These are phyloP conservation scores for Globisporangium nunn DNA, from an alignment of 352 stramenopile genomes.

Conservation along the genomic window DNA sequence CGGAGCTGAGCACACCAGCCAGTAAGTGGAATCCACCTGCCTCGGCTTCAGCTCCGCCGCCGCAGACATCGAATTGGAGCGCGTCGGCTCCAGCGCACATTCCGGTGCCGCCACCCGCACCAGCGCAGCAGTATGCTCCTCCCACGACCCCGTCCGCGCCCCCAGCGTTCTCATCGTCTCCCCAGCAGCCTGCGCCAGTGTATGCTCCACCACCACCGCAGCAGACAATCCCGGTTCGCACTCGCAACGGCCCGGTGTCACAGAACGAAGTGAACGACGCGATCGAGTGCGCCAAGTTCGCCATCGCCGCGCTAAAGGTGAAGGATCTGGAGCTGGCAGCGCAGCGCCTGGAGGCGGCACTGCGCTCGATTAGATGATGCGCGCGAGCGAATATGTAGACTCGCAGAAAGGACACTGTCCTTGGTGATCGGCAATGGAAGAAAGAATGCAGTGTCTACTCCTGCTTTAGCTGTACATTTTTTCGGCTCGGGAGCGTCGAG, in stretches of 20 bases:
- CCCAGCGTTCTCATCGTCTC: neutral
- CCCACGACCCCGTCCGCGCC: neutral
- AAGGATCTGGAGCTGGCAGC: conserved; percentile 78
- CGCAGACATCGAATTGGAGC: conserved; percentile 5
- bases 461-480: conserved; percentile 53
- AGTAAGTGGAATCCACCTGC: conserved; percentile 9
- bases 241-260: conserved; percentile 32
- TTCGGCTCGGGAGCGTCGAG: conserved; percentile 57
- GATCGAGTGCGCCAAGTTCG: conserved; percentile 80
- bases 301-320: conserved; percentile 74
- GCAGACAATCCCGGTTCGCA: conserved; percentile 10
- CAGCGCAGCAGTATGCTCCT: neutral
- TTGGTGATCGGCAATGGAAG: neutral
- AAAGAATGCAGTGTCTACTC: conserved; percentile 11
- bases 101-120: neutral
- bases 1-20: neutral
- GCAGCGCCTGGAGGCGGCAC: conserved; percentile 70
- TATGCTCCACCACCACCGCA: conserved; percentile 2
- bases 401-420: neutral
- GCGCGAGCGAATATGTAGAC: neutral
- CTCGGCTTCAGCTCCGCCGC: neutral
- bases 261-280: conserved; percentile 78
- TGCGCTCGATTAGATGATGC: conserved; percentile 55
- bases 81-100: neutral
- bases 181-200: neutral